A percentile compares a stretch with the other conserved stretches of the same genome.
Evolutionary conservation across 1,139 yeast species (phyloP).

Genomic region (Torulaspora globosa): DNA sequence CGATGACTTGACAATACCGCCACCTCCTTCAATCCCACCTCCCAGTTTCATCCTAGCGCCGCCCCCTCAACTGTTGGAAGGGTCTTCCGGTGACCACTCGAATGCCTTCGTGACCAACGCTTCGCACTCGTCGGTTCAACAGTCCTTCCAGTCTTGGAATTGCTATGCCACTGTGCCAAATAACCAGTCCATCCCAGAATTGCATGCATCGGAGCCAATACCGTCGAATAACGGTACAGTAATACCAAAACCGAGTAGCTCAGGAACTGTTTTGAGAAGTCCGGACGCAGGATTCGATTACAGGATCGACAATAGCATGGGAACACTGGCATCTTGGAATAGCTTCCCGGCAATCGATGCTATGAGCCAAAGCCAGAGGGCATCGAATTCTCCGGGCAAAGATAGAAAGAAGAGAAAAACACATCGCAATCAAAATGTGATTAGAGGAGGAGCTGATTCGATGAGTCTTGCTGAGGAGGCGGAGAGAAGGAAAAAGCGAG

Average conservation of each 20-base stretch:
- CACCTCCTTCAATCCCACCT: slow-evolving; percentile 8
- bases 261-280: slow-evolving; percentile 2
- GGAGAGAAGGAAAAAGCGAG: slow-evolving; percentile 30
- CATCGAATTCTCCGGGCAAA: slow-evolving; percentile 12
- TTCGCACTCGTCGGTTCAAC: not conserved
- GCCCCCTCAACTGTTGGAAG: slow-evolving; percentile 3
- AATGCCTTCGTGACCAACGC: not conserved
- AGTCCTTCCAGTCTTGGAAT: slow-evolving; percentile 6
- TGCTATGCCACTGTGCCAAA: not conserved
- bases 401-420: slow-evolving; percentile 10
- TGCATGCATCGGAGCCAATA: not conserved
- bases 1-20: not conserved
- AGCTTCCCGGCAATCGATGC: not conserved
- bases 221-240: not conserved
- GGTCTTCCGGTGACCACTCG: not conserved
- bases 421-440: not conserved
- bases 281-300: not conserved
- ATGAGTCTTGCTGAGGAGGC: slow-evolving; percentile 16
- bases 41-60: slow-evolving; percentile 11
- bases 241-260: slow-evolving; percentile 8
- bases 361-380: not conserved
- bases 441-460: not conserved
- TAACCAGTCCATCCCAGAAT: not conserved
- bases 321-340: not conserved
- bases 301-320: not conserved